Base-by-base conservation (phyloP, 306 rosid species). In the Rubus idaeus region DNA sequence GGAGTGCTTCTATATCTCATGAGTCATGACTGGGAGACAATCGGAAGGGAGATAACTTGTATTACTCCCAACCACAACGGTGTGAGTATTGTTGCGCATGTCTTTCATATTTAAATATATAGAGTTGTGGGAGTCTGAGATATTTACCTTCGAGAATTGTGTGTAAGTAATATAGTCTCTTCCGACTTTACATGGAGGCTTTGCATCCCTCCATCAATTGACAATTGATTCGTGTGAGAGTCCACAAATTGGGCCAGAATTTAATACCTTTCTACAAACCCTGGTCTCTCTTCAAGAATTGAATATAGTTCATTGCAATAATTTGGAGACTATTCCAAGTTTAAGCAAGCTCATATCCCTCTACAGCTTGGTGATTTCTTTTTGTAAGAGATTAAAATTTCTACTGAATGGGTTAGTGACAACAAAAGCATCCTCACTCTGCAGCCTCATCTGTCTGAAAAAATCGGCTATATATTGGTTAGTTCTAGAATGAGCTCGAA, bases 271-370 rank as follows among this genome's bases (percentile, higher is more conserved):
- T 1, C 13, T 57, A 9, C 14, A 20, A 21, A 3, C 30, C 9
- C 5, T 56, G 1, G 30, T 3, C 35, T 56, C 62, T 20, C 62
- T 56, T 18, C 4, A 56, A 20, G 4, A n/a, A 0, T 56, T 57
- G 5, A n/a, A 0, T 6, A 3, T 57, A 57, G 0, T 0, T 0
- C 0, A 0, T n/a, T 57, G 63, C 35, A 2, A 10, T 8, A 7
- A 20, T 7, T 5, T 8, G n/a, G 63, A 57, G 63, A 57, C 13
- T 20, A 9, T 21, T 57, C 63, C 35, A 56, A 20, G 62, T 56
- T 56, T 56, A 56, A 0, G 3, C 30, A 56, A 56, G 0, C 3
- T 58, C 39, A 58, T 17, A 21, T 58, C 39, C 64, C 64, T 58
- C 5, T 14, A 5, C 8, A 0, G 7, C 0, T 11, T 58, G 64